phyloP scores from a whole-genome alignment of 1,284 basidiomycete species.

The Sparassis latifolia region DNA sequence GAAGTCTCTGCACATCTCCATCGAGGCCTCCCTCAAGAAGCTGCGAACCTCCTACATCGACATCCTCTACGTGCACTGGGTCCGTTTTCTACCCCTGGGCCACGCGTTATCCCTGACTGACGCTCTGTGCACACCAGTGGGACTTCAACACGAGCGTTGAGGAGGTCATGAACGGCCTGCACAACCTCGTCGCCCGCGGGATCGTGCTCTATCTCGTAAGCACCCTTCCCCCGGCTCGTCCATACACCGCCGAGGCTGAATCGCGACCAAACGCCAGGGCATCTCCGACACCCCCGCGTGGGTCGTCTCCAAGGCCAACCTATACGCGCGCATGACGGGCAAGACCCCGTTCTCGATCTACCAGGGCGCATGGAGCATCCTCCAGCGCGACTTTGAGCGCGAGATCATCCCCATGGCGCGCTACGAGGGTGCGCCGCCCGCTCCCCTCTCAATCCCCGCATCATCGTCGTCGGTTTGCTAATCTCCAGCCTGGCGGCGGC shows the following conservation, averaged over 20 bases:
- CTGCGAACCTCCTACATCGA: too few relatives aligned
- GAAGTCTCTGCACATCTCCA: conserved; percentile 36
- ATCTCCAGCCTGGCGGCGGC: too few relatives aligned
- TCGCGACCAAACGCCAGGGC: conserved; percentile 45
- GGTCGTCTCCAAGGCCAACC: conserved; percentile 50
- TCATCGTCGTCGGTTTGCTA: too few relatives aligned
- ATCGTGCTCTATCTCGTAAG: conserved; percentile 30
- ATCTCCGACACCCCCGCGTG: conserved; percentile 44
- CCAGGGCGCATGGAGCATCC: too few relatives aligned
- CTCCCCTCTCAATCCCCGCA: too few relatives aligned
- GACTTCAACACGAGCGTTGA: conserved; percentile 28
- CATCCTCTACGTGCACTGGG: too few relatives aligned
- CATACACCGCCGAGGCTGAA: conserved; percentile 31
- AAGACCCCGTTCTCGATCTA: conserved; percentile 45
- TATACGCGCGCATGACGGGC: conserved; percentile 41
- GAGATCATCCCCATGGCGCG: too few relatives aligned
- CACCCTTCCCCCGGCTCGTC: conserved; percentile 47
- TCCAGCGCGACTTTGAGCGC: too few relatives aligned
- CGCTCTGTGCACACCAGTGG: conserved; percentile 25
- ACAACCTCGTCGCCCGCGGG: conserved; percentile 28
- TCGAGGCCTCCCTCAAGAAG: conserved; percentile 42
- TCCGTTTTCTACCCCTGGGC: too few relatives aligned
- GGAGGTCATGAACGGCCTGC: conserved; percentile 45
- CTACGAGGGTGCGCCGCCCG: conserved; percentile 8
- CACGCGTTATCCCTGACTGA: too few relatives aligned